phyloP scores from a whole-genome alignment of 371 early-diverging fungal species.

The Circinella minor region DNA sequence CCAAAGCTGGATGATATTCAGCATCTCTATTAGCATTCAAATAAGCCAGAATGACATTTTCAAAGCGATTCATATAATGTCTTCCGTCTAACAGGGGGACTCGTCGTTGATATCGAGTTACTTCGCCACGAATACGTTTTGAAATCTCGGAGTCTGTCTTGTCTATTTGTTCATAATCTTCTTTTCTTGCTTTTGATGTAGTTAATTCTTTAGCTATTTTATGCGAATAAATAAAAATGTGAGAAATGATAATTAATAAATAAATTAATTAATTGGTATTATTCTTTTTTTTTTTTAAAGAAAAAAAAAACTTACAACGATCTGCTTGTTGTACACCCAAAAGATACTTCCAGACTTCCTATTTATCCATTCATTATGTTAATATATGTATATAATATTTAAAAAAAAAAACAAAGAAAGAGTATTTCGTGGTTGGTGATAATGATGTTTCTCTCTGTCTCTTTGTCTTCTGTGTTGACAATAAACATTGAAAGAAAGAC shows the following conservation, averaged over 20 bases:
- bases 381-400: too few relatives aligned
- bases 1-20: slow-evolving; percentile 79
- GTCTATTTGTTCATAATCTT: slow-evolving; percentile 78
- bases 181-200: slow-evolving; percentile 65
- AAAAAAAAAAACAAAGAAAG: too few relatives aligned
- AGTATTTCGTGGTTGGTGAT: too few relatives aligned
- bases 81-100: slow-evolving; percentile 38
- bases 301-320: slow-evolving; percentile 65
- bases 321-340: slow-evolving; percentile 87
- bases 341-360: slow-evolving; percentile 93
- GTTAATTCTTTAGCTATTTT: slow-evolving; percentile 75
- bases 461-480: too few relatives aligned
- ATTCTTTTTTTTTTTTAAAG: background rate
- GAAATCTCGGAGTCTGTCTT: slow-evolving; percentile 76
- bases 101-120: slow-evolving; percentile 74
- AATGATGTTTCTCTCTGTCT: too few relatives aligned
- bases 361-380: slow-evolving; percentile 18
- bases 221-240: background rate
- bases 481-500: too few relatives aligned
- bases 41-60: slow-evolving; percentile 84
- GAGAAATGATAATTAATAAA: slow-evolving; percentile 10
- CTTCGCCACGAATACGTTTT: slow-evolving; percentile 89
- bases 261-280: background rate
- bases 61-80: slow-evolving; percentile 59
- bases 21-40: slow-evolving; percentile 76